Evolutionary conservation across 306 rosid species (phyloP).

Genomic region (Trifolium dubium): DNA sequence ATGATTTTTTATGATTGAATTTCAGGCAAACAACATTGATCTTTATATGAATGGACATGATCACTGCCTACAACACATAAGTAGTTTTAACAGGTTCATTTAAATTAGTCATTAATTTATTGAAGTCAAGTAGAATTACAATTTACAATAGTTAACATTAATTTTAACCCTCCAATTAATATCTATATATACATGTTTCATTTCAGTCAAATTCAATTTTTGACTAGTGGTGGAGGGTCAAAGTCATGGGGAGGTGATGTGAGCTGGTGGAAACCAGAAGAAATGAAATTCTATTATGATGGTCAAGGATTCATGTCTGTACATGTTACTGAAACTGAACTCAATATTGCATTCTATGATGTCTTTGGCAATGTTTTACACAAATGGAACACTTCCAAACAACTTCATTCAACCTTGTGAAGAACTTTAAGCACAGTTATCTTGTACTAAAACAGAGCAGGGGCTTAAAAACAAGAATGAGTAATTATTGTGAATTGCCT

Average conservation of each 20-base stretch:
- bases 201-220: conserved; percentile 62
- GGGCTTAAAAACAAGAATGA: not conserved
- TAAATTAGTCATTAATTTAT: not conserved
- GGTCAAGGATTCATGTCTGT: conserved; percentile 86
- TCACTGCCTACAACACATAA: conserved; percentile 73
- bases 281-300: conserved; percentile 65
- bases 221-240: conserved; percentile 84
- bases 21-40: conserved; percentile 63
- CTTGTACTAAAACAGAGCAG: not conserved
- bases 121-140: not conserved
- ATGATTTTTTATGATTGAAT: too few species aligned
- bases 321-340: conserved; percentile 41
- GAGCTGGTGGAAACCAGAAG: conserved; percentile 39
- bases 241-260: conserved; percentile 75
- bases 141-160: not conserved
- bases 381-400: conserved; percentile 57
- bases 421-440: too few species aligned
- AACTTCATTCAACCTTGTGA: conserved; percentile 19
- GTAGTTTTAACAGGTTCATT: conserved; percentile 42
- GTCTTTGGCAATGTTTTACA: conserved; percentile 63
- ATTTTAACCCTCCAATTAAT: not conserved
- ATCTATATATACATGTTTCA: not conserved
- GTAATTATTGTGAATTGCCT: not conserved
- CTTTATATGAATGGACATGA: conserved; percentile 81
- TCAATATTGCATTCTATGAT: conserved; percentile 62